Evolutionary conservation across 352 stramenopile genomes (phyloP), one percentile per base, ranked within the genome.

Genomic region (Globisporangium okanoganense): DNA sequence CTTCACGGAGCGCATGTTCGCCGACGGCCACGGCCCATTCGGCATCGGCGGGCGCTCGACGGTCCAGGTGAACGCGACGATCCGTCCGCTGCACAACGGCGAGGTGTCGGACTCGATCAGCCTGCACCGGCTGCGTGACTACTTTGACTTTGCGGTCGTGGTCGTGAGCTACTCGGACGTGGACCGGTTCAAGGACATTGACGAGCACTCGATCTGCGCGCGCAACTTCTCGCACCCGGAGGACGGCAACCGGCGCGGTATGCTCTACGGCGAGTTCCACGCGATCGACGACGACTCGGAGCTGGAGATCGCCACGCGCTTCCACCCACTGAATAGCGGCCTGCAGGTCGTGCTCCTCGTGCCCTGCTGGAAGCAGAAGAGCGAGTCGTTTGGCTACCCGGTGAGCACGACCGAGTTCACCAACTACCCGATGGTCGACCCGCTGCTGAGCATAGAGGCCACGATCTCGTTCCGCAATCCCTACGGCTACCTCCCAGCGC

Each of bases 321-420:
- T 94, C 44, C 74, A 79, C 18, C 84, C 85, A 6, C 58, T 44
- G 22, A 56, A 61, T 20, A 78, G 63, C 35, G 82, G 84, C 1
- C 61, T 92, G 29, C 84, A 95, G 61, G 74, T 83, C 44, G 81
- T 85, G 33, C 59, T 93, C 41, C 43, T 95, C 5, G 67, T 88
- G 43, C 79, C 84, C 0, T 95, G 86, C 65, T 90, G 81, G 82
- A 92, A 90, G 62, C 84, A 92, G 62, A 94, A 94, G 71, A 82
- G 72, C 57, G 81, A 84, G 35, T 76, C 71, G 9, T 92, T 92
- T 51, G 84, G 84, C 1, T 93, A 90, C 59, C 84, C 82, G 2
- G 84, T 93, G 40, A 91, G 80, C 61, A 70, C 78, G 20, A 82
- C 81, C 13, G 62, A 90, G 48, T 90, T 83, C 48, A 72, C 72